Base-by-base conservation (phyloP, 768 basidiomycete genomes). In the Leccinum obscurum region DNA sequence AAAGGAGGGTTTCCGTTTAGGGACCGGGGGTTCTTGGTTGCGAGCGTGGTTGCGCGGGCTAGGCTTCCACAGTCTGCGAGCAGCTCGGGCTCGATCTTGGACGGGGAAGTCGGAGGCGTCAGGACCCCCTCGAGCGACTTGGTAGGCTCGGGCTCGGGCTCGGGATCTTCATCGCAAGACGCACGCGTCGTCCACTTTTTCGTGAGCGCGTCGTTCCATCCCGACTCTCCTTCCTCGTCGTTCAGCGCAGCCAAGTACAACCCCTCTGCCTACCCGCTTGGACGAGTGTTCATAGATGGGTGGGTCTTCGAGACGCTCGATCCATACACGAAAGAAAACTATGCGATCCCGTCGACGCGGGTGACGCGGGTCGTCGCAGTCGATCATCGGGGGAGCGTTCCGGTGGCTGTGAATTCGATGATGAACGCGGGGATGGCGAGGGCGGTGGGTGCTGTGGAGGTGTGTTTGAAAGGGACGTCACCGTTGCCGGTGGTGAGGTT, bases 221-320 rank as follows among this genome's bases (percentile, higher is more conserved):
- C 90, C 0, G 85, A 88, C 24, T 85, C 85, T 30, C 79, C 75
- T 6, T 44, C 41, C 7, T 70, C 79, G 14, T 68, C 76, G 1
- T 92, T 91, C 68, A 79, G 83, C 22, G 49, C 81, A 2, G 69
- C 75, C 7, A 93, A 92, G 70, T 89, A 91, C 72, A 98, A 98
- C 72, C 79, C 92, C 0, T 83, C 85, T 55, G 68, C 59, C 1
- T 80, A 93, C 9, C 92, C 93, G 0, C 78, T 92, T 15, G 96
- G 94, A 2, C 85, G 90, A 14, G 79, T 93, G 35, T 87, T 91
- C 64, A 77, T 99, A 6, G 95, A 98, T 68, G 96, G 91, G 2
- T 99, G 97, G 97, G 86, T 96, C 34, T 75, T 97, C 67, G 95
- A 99, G 77, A 98, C 96, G 4, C 83, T 98, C 52, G 96, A 98